These are phyloP conservation scores for Elymus sibiricus DNA, from an alignment of 176 grass and related monocot species.

Conservation along the genomic window DNA sequence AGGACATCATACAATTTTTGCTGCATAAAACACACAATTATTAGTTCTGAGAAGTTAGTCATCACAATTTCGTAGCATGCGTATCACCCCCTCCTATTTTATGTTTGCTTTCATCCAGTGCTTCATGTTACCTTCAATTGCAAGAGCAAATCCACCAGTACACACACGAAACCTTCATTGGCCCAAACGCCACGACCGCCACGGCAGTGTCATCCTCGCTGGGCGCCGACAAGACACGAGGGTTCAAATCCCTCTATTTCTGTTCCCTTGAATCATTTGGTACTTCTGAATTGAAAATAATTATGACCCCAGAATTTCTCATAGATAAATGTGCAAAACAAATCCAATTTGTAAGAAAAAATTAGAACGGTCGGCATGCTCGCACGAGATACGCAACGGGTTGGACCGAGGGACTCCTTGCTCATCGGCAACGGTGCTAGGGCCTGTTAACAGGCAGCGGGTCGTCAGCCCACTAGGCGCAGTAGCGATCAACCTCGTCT, in stretches of 20 bases:
- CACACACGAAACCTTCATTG: slow-evolving; percentile 8
- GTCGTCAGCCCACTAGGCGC: not conserved
- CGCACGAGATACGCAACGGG: not conserved
- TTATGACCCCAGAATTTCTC: no score
- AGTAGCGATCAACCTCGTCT: not conserved
- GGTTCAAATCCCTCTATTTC: no score
- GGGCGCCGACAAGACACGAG: not conserved
- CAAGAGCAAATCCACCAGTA: slow-evolving; percentile 1
- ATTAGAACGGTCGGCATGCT: not conserved
- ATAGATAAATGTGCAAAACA: no score
- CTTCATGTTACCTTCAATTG: no score
- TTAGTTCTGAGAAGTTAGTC: no score
- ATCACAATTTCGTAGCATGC: no score
- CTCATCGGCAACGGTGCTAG: not conserved
- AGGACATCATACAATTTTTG: no score
- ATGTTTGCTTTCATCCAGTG: no score
- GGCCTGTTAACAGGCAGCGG: not conserved
- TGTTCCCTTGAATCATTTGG: no score
- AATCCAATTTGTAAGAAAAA: not conserved
- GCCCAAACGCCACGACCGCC: not conserved
- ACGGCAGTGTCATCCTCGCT: not conserved
- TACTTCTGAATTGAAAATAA: no score
- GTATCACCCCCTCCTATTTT: no score
- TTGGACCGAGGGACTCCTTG: not conserved
- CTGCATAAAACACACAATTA: no score